Percentiles rank a stretch among this genome's conserved stretches.
phyloP scores from a whole-genome alignment of 1,139 yeast species.

The Ogataea hybrid region DNA sequence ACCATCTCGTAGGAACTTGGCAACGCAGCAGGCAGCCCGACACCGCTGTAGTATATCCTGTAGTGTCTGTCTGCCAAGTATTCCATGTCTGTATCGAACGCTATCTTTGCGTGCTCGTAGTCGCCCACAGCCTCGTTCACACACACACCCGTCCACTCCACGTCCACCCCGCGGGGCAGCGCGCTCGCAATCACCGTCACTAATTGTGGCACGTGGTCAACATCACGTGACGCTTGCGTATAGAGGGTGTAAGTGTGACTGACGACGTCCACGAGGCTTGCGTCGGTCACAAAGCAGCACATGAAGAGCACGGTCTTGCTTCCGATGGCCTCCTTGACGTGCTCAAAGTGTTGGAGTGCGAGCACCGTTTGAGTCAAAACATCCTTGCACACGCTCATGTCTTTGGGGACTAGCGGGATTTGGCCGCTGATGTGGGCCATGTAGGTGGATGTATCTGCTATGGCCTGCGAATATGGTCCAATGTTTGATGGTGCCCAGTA shows the following conservation, averaged over 20 bases:
- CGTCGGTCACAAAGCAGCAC: constrained; percentile 52
- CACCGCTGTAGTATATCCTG: constrained; percentile 16
- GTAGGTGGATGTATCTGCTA: constrained; percentile 44
- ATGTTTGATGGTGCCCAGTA: constrained; percentile 99
- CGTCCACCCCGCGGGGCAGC: constrained; percentile 59
- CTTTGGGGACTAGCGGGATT: constrained; percentile 75
- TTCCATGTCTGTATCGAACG: background rate
- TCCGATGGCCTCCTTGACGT: constrained; percentile 57
- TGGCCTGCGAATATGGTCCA: constrained; percentile 94
- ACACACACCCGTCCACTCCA: constrained; percentile 32
- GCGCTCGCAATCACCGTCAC: constrained; percentile 56
- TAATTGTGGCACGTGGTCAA: constrained; percentile 32
- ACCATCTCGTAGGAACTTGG: constrained; percentile 30
- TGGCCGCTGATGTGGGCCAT: constrained; percentile 83
- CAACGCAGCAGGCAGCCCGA: background rate
- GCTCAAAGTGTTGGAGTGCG: constrained; percentile 70
- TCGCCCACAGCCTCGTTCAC: constrained; percentile 38
- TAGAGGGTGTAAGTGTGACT: constrained; percentile 42
- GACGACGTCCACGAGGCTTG: constrained; percentile 33
- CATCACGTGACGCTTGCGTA: constrained; percentile 23
- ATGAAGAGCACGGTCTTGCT: constrained; percentile 44
- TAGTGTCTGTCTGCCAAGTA: constrained; percentile 12
- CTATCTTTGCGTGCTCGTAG: constrained; percentile 7
- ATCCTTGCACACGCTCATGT: constrained; percentile 49
- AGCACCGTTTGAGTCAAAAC: constrained; percentile 43